Conservation (phyloP, 495 filamentous ascomycete genomes). For the Patellaria atrata region DNA sequence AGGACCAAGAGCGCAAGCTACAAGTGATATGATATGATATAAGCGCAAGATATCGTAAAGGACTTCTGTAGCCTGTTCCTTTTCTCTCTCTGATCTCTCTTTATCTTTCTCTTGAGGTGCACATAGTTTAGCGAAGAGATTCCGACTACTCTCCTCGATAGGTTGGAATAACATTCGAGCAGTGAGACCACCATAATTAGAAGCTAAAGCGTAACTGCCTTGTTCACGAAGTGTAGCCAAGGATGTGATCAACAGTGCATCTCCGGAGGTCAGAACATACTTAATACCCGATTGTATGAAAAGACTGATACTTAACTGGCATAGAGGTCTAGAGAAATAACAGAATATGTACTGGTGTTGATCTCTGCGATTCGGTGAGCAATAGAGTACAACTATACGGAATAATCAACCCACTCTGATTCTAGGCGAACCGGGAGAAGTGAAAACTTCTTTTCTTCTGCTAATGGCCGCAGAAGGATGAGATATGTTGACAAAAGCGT, state of each 20-base stretch:
- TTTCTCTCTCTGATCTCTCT: constrained; percentile 19
- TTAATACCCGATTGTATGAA: constrained; percentile 82
- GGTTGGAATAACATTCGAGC: constrained; percentile 90
- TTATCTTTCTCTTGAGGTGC: constrained; percentile 7
- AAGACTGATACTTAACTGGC: constrained; percentile 56
- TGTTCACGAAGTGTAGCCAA: constrained; percentile 65
- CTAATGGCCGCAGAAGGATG: constrained; percentile 15
- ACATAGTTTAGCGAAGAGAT: constrained; percentile 64
- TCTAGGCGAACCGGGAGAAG: constrained; percentile 27
- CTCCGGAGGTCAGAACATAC: constrained; percentile 84
- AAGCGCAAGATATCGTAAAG: constrained; percentile 41
- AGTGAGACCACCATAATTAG: constrained; percentile 84
- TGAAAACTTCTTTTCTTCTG: constrained; percentile 19
- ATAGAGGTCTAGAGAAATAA: constrained; percentile 51
- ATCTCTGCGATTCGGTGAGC: constrained; percentile 20
- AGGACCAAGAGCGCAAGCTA: constrained; percentile 55
- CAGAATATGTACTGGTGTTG: constrained; percentile 37
- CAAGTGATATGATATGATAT: constrained; percentile 54
- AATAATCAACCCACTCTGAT: neutral
- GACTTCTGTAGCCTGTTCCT: constrained; percentile 28
- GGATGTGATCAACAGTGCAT: constrained; percentile 69
- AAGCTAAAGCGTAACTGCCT: constrained; percentile 84
- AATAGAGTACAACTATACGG: neutral
- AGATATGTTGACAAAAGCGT: constrained; percentile 53
- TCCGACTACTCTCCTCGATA: constrained; percentile 80